Evolutionary conservation across 2,329 filamentous ascomycete genomes (phyloP).

Genomic region (Alternaria dauci): DNA sequence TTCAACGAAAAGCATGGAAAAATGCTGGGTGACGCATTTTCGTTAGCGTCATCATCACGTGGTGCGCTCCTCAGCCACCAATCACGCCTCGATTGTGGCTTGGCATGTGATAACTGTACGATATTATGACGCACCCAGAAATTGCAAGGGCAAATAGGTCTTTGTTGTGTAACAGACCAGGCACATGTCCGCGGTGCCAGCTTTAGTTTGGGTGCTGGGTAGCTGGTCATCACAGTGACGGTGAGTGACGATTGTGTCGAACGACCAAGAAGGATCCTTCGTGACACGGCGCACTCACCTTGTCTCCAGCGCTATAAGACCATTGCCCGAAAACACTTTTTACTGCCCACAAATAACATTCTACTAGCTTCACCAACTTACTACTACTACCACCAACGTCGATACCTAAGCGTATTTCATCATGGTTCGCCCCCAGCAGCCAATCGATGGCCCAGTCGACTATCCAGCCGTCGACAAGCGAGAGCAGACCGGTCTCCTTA

Average conservation of each 20-base stretch:
- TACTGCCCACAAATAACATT: neutral
- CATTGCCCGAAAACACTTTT: neutral
- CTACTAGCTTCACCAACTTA: neutral
- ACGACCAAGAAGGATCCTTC: neutral
- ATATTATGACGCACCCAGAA: neutral
- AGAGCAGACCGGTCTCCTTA: constrained; percentile 40
- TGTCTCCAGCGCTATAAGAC: neutral
- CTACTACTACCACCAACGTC: neutral
- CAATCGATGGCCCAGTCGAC: constrained; percentile 25
- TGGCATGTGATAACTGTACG: neutral
- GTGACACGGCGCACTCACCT: neutral
- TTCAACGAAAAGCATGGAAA: constrained; percentile 4
- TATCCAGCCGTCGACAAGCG: constrained; percentile 25
- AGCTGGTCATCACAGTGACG: neutral
- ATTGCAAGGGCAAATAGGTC: neutral
- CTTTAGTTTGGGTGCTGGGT: neutral
- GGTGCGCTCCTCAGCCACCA: neutral
- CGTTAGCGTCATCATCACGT: constrained; percentile 14
- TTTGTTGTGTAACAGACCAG: neutral
- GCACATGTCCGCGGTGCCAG: neutral
- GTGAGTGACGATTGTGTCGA: constrained; percentile 6
- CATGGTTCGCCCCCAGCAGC: constrained; percentile 20
- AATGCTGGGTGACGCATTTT: constrained; percentile 4
- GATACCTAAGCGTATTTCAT: neutral
- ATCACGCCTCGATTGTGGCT: neutral